phyloP scores from a whole-genome alignment of 2,329 filamentous ascomycete genomes.

The Alternaria postmessia region DNA sequence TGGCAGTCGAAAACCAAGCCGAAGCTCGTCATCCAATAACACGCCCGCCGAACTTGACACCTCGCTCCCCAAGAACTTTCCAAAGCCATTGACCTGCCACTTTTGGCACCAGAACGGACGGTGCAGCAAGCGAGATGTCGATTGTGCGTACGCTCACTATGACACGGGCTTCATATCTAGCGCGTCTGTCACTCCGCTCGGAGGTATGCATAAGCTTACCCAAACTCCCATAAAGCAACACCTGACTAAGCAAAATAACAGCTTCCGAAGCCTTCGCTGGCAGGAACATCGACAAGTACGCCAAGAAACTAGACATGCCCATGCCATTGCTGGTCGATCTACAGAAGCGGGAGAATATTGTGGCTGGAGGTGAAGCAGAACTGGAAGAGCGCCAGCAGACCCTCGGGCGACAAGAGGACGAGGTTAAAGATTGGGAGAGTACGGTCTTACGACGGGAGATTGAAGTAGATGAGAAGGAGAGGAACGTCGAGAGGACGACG shows the following conservation, averaged over 20 bases:
- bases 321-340: background rate
- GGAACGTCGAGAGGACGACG: background rate
- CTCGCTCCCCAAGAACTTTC: slow-evolving; percentile 17
- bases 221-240: background rate
- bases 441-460: background rate
- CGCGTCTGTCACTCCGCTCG: background rate
- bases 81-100: slow-evolving; percentile 14
- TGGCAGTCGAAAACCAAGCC: background rate
- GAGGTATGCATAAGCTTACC: background rate
- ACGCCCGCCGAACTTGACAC: background rate
- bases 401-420: background rate
- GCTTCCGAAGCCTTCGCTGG: background rate
- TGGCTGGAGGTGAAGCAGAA: background rate
- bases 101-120: slow-evolving; percentile 19
- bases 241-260: background rate
- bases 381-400: background rate
- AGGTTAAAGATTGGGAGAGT: background rate
- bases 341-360: background rate
- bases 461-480: background rate
- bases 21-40: background rate
- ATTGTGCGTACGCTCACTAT: slow-evolving; percentile 16
- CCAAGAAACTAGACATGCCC: background rate
- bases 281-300: background rate
- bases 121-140: slow-evolving; percentile 12
- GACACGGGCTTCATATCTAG: background rate